These are phyloP conservation scores for Davidsoniella australis DNA, from an alignment of 2,329 filamentous ascomycete genomes.

Conservation along the genomic window DNA sequence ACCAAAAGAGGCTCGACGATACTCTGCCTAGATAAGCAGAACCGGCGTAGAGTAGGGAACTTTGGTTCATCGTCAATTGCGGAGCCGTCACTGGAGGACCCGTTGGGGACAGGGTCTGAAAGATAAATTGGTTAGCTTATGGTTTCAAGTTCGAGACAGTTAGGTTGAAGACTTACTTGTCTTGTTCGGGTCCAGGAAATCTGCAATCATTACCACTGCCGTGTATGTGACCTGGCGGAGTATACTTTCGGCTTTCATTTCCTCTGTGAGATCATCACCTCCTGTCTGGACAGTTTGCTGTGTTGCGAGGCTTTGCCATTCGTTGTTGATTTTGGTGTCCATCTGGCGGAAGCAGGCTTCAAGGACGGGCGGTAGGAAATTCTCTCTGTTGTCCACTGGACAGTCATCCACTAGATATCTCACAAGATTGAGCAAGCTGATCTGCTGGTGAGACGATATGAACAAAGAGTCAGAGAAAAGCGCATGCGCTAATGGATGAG, in stretches of 20 bases:
- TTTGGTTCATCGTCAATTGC: constrained; percentile 3
- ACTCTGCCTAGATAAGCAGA: constrained; percentile 60
- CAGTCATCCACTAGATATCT: constrained; percentile 85
- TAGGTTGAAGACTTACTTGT: constrained; percentile 31
- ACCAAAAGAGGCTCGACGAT: constrained; percentile 79
- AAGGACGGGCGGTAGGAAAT: constrained; percentile 74
- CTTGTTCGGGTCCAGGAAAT: constrained; percentile 63
- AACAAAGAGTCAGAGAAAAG: constrained; percentile 68
- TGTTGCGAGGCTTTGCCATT: constrained; percentile 66
- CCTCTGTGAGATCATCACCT: constrained; percentile 69
- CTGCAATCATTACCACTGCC: constrained; percentile 78
- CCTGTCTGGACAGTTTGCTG: constrained; percentile 45
- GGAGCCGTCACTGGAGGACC: background rate
- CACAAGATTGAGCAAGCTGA: constrained; percentile 78
- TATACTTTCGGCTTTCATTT: constrained; percentile 97
- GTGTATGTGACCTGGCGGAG: constrained; percentile 83
- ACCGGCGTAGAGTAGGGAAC: constrained; percentile 51
- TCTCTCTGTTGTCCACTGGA: constrained; percentile 55
- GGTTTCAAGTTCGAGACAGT: background rate
- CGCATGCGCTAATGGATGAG: constrained; percentile 65
- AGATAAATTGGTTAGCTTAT: background rate
- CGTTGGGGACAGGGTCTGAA: constrained; percentile 6
- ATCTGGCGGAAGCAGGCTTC: constrained; percentile 70
- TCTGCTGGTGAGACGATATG: constrained; percentile 82
- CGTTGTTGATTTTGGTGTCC: constrained; percentile 68